Evolutionary conservation across 305 asterid species (phyloP), one percentile per base, ranked within the genome.

Genomic region (Fraxinus ornus): DNA sequence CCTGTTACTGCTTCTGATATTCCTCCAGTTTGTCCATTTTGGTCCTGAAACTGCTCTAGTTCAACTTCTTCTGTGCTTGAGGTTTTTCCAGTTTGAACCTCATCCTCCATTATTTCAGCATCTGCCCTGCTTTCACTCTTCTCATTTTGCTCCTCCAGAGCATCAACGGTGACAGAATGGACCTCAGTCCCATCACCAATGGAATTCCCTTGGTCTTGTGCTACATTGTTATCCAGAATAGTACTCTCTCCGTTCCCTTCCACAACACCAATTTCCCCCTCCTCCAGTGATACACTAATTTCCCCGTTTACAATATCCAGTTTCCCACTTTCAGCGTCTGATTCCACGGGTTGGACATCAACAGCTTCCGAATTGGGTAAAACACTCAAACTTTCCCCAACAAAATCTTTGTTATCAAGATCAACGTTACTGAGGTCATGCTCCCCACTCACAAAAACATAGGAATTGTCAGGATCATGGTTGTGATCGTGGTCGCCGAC

Each of bases 391-490:
- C 21, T 86, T 84, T 26, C 82, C 62, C 57, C 74, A 26, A 7
- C 82, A 68, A 78, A 78, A 70, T 72, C 86, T 64, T 79, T 79
- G 12, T 62, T 33, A 7, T 22, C 77, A 19, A 73, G 80, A 41
- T 77, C 52, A 81, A 71, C 86, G 60, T 84, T 86, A 75, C 79
- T 77, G 49, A 66, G 66, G 22, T 85, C 89, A 86, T 87, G 90
- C 71, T 32, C 55, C 39, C 88, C 92, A 13, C 80, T 78, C 19
- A 88, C 90, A 75, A 86, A 86, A 77, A 90, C 91, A 81, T 85
- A 90, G 9, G 92, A 90, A 79, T 85, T 85, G 73, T 90, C 89
- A 35, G 89, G 86, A 79, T 90, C 89, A 82, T 41, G 80, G 68
- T 47, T 75, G 35, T 60, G 73, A n/a, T 85, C 89, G 84, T 73